phyloP scores from a whole-genome alignment of 345 rosid species.

The Heritiera fomes region DNA sequence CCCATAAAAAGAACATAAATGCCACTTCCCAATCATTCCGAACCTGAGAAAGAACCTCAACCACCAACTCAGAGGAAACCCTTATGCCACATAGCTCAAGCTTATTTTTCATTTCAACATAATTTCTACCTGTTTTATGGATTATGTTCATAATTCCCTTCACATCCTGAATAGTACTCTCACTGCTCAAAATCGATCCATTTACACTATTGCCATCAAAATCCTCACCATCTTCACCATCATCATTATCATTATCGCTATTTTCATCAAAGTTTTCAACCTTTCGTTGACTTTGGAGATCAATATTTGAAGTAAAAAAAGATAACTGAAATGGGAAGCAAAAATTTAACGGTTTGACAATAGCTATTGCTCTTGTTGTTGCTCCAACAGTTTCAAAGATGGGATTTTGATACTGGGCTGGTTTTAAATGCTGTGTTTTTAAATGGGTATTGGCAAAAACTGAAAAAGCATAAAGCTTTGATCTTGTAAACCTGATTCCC shows the following conservation, averaged over 20 bases:
- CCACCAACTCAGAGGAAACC: conserved; percentile 60
- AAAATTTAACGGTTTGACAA: background rate
- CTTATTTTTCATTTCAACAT: conserved; percentile 46
- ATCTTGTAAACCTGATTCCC: conserved; percentile 32
- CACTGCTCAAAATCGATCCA: conserved; percentile 24
- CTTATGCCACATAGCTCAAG: conserved; percentile 58
- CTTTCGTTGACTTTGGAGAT: conserved; percentile 7
- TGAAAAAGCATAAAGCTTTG: background rate
- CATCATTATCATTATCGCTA: conserved; percentile 24
- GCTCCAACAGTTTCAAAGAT: conserved; percentile 1
- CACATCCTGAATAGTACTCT: conserved; percentile 43
- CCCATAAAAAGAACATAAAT: conserved; percentile 85
- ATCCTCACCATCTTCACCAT: conserved; percentile 32
- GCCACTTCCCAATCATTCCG: conserved; percentile 90
- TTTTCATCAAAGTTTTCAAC: conserved; percentile 6
- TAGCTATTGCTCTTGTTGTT: background rate
- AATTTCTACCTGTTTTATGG: conserved; percentile 35
- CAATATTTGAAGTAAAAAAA: conserved; percentile 29
- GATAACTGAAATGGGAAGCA: conserved; percentile 25
- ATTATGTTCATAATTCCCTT: conserved; percentile 42
- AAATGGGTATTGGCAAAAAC: conserved; percentile 21
- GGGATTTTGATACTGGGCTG: conserved; percentile 15
- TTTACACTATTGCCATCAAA: conserved; percentile 18
- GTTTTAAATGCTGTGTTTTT: background rate
- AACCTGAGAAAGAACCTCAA: conserved; percentile 65